These are phyloP conservation scores for Auriscalpium microsporum DNA, from an alignment of 768 basidiomycete species.

Conservation along the genomic window DNA sequence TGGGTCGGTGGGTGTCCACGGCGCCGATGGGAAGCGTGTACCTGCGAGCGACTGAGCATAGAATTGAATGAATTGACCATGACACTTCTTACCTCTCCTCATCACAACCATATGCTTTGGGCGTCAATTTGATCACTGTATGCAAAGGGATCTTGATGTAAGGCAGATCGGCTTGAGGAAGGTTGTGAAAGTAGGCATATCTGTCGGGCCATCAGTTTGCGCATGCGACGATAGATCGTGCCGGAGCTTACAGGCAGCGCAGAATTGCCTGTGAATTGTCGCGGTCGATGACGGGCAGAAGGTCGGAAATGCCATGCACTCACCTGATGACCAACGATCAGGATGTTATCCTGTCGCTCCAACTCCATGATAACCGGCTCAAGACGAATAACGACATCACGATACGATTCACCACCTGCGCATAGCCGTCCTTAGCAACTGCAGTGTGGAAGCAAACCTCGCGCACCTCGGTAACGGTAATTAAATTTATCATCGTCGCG, in stretches of 20 bases:
- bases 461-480: slow-evolving; percentile 80
- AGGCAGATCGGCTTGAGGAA: slow-evolving; percentile 88
- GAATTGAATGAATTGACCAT: background rate
- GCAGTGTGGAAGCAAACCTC: background rate
- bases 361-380: slow-evolving; percentile 99
- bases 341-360: slow-evolving; percentile 93
- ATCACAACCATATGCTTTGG: slow-evolving; percentile 97
- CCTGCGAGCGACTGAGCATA: slow-evolving; percentile 27
- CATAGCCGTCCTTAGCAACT: background rate
- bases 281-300: slow-evolving; percentile 3
- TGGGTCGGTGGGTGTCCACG: slow-evolving; percentile 87
- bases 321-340: slow-evolving; percentile 94
- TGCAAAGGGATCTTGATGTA: slow-evolving; percentile 98
- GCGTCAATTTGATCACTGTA: slow-evolving; percentile 96
- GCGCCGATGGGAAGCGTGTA: slow-evolving; percentile 87
- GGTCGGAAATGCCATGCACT: background rate
- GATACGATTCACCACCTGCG: slow-evolving; percentile 84
- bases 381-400: slow-evolving; percentile 89
- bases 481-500: slow-evolving; percentile 99
- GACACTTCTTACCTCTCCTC: slow-evolving; percentile 67
- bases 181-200: slow-evolving; percentile 94
- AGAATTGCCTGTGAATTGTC: slow-evolving; percentile 50
- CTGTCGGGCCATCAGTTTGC: slow-evolving; percentile 29
- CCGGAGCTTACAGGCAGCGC: slow-evolving; percentile 55
- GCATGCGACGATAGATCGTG: background rate